Evolutionary conservation across 768 basidiomycete genomes (phyloP), one percentile per base, ranked within the genome.

Genomic region (Lactifluus subvellereus): DNA sequence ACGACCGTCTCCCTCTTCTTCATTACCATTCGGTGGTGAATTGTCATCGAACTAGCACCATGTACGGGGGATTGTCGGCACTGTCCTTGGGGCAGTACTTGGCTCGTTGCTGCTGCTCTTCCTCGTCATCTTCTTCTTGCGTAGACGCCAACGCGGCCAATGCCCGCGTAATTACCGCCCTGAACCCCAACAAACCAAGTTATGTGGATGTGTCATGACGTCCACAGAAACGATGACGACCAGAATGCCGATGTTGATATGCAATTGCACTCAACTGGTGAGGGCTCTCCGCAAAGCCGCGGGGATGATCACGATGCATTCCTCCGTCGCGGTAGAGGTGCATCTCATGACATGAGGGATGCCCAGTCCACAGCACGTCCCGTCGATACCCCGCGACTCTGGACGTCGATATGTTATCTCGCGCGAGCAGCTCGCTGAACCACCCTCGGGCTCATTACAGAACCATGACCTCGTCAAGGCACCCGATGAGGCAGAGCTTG

Each of bases 291-390:
- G 27, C 27, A 27, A 27, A 27, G 27, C 27, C 2, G 27, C 27
- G 27, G 27, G 27, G 27, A 27, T 27, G 27, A 88, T 71, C 27
- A 27, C 27, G 27, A 27, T 27, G 27, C 27, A 27, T 27, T 27
- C 27, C 27, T 27, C 27, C 27, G 27, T 27, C 27, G 27, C 27
- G 27, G 27, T 27, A 27, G 40, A n/a, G 49, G 32, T 13, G 40
- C 52, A 20, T 32, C 56, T 16, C 33, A 43, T 2, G 27, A 27
- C 14, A n/a, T 52, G 43, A 48, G 35, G 35, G 57, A 62, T 9
- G 13, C 32, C 4, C 30, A 65, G 4, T 42, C 66, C 16, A 62
- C 56, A 4, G 57, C 64, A 13, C 62, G 64, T 52, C 59, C 65
- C 8, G 38, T 65, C 27, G 55, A 45, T 32, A 33, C 30, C 2